Percentiles rank a stretch among this genome's conserved stretches.
Evolutionary conservation across 805 yeast genomes (phyloP).

Genomic region (Yamadazyma philogaea): DNA sequence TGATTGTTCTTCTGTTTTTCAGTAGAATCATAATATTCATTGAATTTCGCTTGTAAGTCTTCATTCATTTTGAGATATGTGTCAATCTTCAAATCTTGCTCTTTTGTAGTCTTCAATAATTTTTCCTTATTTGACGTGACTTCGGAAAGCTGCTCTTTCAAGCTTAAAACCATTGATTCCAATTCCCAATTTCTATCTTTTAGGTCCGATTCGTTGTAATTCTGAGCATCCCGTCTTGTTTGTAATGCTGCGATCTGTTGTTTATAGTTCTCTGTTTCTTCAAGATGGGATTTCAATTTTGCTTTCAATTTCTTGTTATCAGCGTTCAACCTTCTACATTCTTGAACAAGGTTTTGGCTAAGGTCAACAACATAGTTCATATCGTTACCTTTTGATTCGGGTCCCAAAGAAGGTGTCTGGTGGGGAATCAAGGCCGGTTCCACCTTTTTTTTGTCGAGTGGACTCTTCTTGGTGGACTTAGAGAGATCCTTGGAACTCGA

Average conservation of each 20-base stretch:
- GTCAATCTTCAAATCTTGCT: slow-evolving; percentile 27
- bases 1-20: slow-evolving; percentile 33
- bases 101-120: slow-evolving; percentile 30
- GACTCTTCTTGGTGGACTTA: slow-evolving; percentile 12
- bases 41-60: slow-evolving; percentile 38
- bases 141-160: slow-evolving; percentile 43
- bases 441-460: background rate
- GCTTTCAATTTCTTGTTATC: slow-evolving; percentile 51
- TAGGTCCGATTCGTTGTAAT: slow-evolving; percentile 45
- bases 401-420: slow-evolving; percentile 34
- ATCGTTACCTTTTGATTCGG: slow-evolving; percentile 53
- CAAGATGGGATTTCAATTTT: slow-evolving; percentile 40
- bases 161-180: slow-evolving; percentile 48
- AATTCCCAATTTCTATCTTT: slow-evolving; percentile 66
- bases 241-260: slow-evolving; percentile 33
- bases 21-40: slow-evolving; percentile 38
- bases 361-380: slow-evolving; percentile 71
- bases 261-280: slow-evolving; percentile 40
- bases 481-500: slow-evolving; percentile 14
- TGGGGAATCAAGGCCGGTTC: slow-evolving; percentile 10
- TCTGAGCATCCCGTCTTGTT: slow-evolving; percentile 31
- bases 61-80: slow-evolving; percentile 48
- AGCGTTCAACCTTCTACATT: slow-evolving; percentile 68
- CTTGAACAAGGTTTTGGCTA: slow-evolving; percentile 66
- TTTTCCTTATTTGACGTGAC: slow-evolving; percentile 40